Conservation (phyloP, 352 stramenopile species). For the Thalassiosira hispida region DNA sequence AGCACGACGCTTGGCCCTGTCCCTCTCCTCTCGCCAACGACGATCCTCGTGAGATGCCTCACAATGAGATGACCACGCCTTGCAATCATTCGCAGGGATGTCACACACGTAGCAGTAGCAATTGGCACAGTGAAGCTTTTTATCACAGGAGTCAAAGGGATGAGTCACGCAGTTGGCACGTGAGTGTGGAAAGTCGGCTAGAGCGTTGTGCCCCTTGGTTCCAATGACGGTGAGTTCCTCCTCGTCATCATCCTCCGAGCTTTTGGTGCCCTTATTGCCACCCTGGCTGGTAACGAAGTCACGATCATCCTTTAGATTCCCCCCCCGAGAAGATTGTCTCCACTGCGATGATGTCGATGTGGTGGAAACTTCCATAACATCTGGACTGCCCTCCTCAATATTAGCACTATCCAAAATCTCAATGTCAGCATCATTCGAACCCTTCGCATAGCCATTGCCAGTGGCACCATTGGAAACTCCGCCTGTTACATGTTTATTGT, state of each 20-base stretch:
- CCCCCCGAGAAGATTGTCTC: not conserved
- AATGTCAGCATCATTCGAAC: no score
- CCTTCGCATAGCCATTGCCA: no score
- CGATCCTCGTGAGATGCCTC: conserved; percentile 10
- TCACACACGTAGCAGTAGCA: conserved; percentile 54
- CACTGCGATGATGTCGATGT: not conserved
- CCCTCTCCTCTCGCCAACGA: conserved; percentile 10
- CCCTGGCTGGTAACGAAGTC: not conserved
- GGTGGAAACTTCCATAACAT: no score
- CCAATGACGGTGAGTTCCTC: conserved; percentile 36
- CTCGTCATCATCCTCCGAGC: conserved; percentile 17
- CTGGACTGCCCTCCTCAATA: no score
- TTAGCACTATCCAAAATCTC: not conserved
- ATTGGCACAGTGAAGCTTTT: conserved; percentile 17
- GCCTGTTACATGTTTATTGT: not conserved
- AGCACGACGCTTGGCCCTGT: conserved; percentile 12
- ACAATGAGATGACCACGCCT: conserved; percentile 10
- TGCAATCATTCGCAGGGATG: conserved; percentile 23
- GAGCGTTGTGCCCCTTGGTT: conserved; percentile 33
- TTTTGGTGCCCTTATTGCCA: not conserved
- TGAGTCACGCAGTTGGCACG: conserved; percentile 38
- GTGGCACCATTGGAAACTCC: no score
- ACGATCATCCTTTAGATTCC: conserved; percentile 6
- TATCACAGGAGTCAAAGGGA: conserved; percentile 21
- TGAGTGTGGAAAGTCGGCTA: conserved; percentile 48